phyloP scores from a whole-genome alignment of 176 grass and related monocot genomes.

The Puya raimondii region DNA sequence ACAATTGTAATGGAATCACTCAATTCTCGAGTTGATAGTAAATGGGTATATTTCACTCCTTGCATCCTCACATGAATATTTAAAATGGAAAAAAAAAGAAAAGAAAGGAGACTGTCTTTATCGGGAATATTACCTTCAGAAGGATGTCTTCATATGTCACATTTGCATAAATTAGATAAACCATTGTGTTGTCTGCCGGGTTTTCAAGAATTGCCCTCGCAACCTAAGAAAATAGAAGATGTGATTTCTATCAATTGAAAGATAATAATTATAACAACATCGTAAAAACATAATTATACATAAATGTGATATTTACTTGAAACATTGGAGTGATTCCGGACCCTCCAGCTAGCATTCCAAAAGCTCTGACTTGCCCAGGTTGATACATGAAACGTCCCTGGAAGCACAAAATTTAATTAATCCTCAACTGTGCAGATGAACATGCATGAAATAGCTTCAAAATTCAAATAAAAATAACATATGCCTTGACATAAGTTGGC shows the following conservation, averaged over 20 bases:
- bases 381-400: constrained; percentile 96
- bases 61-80: neutral
- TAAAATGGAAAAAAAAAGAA: neutral
- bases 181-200: constrained; percentile 57
- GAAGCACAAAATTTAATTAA: constrained; percentile 9
- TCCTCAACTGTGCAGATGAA: neutral
- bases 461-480: too few species aligned
- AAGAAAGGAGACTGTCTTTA: neutral
- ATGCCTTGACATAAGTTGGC: too few species aligned
- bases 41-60: neutral
- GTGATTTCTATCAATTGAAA: constrained; percentile 9
- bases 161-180: constrained; percentile 95
- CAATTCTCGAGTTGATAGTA: neutral
- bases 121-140: constrained; percentile 51
- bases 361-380: constrained; percentile 82
- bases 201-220: constrained; percentile 92
- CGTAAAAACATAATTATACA: neutral
- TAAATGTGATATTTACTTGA: constrained; percentile 46
- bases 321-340: constrained; percentile 98
- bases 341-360: constrained; percentile 96
- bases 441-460: neutral
- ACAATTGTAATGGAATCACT: too few species aligned
- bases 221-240: constrained; percentile 46
- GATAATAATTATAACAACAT: neutral
- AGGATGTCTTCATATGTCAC: constrained; percentile 91